Conservation (phyloP, 2,329 filamentous ascomycete species). For the Nemania serpens region DNA sequence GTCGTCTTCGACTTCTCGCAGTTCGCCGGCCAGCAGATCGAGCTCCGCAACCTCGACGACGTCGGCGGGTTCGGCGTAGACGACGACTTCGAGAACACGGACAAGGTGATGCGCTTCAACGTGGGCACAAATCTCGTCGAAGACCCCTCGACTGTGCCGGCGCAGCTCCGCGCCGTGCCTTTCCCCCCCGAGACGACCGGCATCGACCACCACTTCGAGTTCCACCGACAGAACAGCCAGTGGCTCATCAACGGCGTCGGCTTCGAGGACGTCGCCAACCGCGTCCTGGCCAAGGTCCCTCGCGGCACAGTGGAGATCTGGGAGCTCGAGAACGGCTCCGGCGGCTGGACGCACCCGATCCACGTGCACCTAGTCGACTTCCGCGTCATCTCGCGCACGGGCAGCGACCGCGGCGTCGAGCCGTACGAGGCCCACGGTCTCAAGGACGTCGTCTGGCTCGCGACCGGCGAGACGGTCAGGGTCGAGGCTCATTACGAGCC, state of each 20-base stretch:
- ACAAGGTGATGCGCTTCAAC: slow-evolving; percentile 58
- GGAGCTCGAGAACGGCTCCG: slow-evolving; percentile 55
- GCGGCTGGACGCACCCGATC: slow-evolving; percentile 57
- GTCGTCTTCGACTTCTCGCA: slow-evolving; percentile 59
- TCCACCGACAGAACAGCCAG: slow-evolving; percentile 49
- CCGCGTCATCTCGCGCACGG: slow-evolving; percentile 54
- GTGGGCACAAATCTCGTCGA: slow-evolving; percentile 46
- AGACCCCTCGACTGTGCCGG: slow-evolving; percentile 45
- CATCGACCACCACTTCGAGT: slow-evolving; percentile 51
- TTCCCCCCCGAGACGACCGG: slow-evolving; percentile 44
- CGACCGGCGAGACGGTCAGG: slow-evolving; percentile 53
- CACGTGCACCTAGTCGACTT: slow-evolving; percentile 66
- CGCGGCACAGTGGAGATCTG: slow-evolving; percentile 55
- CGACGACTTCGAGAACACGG: slow-evolving; percentile 55
- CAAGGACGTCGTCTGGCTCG: slow-evolving; percentile 63
- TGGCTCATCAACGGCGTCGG: slow-evolving; percentile 59
- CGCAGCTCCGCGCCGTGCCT: slow-evolving; percentile 44
- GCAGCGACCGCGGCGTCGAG: slow-evolving; percentile 48
- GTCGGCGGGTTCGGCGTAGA: slow-evolving; percentile 48
- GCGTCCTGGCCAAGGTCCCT: slow-evolving; percentile 53
- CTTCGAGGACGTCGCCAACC: slow-evolving; percentile 52
- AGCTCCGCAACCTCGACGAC: slow-evolving; percentile 41
- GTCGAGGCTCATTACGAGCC: slow-evolving; percentile 58
- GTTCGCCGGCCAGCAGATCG: slow-evolving; percentile 54
- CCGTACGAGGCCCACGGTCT: slow-evolving; percentile 60